These are phyloP conservation scores for Pseudoturritis turrita DNA, from an alignment of 345 rosid species.

Conservation along the genomic window DNA sequence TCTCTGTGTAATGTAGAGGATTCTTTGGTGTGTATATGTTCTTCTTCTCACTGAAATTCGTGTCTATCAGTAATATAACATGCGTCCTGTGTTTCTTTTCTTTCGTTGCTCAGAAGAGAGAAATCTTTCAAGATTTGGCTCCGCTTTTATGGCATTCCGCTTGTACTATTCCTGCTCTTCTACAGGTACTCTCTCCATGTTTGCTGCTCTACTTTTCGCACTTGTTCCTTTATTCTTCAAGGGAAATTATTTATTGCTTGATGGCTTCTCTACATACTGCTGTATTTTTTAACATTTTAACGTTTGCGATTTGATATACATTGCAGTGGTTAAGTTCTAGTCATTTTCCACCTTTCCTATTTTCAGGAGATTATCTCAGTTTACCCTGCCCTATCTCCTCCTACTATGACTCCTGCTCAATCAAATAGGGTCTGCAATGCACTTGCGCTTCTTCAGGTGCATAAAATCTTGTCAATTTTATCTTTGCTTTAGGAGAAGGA, in stretches of 20 bases:
- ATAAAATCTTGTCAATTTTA: background rate
- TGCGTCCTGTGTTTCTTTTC: conserved; percentile 18
- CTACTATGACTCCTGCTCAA: conserved; percentile 17
- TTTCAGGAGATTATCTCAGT: conserved; percentile 47
- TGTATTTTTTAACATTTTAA: background rate
- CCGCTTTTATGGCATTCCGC: conserved; percentile 52
- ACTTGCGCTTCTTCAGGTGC: conserved; percentile 56
- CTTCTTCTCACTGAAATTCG: background rate
- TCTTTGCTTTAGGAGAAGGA: background rate
- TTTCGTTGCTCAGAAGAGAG: conserved; percentile 34
- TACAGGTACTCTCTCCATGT: conserved; percentile 35
- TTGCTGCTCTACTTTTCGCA: background rate
- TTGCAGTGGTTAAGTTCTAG: background rate
- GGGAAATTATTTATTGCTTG: background rate
- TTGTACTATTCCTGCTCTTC: conserved; percentile 37
- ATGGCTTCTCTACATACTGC: background rate
- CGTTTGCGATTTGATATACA: conserved; percentile 1
- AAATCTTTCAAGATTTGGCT: conserved; percentile 35
- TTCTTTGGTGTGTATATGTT: background rate
- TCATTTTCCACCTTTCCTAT: background rate
- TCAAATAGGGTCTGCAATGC: conserved; percentile 43
- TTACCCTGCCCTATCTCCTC: conserved; percentile 31
- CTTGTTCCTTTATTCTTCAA: background rate
- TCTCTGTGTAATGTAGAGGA: too few relatives aligned
- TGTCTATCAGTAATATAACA: background rate